These are phyloP conservation scores for Hemisphaericaspora subhashii DNA, from an alignment of 1,139 yeast genomes.

Conservation along the genomic window DNA sequence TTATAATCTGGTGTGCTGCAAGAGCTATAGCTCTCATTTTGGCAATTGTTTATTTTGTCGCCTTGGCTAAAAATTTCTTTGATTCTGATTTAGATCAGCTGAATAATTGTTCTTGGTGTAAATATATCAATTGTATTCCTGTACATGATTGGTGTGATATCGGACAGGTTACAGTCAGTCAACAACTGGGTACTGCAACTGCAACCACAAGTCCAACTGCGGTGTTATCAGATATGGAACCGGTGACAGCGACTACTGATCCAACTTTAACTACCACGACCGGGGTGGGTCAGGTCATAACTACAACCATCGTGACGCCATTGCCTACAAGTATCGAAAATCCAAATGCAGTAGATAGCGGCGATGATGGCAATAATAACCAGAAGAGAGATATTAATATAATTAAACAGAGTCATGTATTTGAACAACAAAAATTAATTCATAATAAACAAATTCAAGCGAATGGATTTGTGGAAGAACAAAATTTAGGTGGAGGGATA, in stretches of 20 bases:
- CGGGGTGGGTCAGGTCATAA: constrained; percentile 5
- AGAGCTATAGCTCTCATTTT: constrained; percentile 49
- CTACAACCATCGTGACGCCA: constrained; percentile 12
- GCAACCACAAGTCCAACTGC: constrained; percentile 9
- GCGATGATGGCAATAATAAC: constrained; percentile 4
- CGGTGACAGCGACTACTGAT: constrained; percentile 4
- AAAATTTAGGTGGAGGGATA: constrained; percentile 16
- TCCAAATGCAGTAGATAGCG: constrained; percentile 3
- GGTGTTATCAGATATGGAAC: constrained; percentile 5
- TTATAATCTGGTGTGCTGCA: constrained; percentile 51
- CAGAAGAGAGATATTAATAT: constrained; percentile 5
- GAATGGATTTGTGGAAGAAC: constrained; percentile 6
- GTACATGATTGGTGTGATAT: constrained; percentile 72
- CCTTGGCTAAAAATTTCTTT: constrained; percentile 51
- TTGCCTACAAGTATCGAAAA: constrained; percentile 15
- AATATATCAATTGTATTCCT: constrained; percentile 70
- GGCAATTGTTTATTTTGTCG: constrained; percentile 51
- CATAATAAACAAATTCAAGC: background rate
- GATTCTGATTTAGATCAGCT: constrained; percentile 39
- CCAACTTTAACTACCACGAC: constrained; percentile 9
- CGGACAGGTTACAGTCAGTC: constrained; percentile 45
- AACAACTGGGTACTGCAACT: constrained; percentile 9
- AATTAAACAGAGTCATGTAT: constrained; percentile 1
- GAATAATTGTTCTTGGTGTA: constrained; percentile 63
- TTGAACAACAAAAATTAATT: background rate